phyloP scores from a whole-genome alignment of 164 flowering plant species.

The Nymphaea thermarum region DNA sequence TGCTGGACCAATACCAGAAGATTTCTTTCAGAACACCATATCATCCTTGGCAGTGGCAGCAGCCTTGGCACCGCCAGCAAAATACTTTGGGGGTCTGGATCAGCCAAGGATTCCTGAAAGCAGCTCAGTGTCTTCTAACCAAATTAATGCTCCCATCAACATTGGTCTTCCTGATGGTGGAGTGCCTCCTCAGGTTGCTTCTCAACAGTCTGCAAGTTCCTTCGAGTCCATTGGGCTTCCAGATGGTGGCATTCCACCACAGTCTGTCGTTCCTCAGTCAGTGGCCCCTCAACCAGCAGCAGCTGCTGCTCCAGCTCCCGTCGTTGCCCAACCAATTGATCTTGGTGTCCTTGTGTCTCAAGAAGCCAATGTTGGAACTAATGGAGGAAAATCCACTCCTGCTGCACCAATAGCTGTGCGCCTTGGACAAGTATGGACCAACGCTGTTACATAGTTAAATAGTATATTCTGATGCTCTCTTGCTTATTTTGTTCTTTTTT shows the following conservation, averaged over 20 bases:
- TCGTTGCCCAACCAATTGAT: conserved; percentile 75
- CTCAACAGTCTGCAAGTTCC: conserved; percentile 31
- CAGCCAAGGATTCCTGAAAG: conserved; percentile 9
- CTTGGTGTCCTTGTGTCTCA: conserved; percentile 73
- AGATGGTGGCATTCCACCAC: conserved; percentile 95
- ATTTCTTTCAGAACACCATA: conserved; percentile 91
- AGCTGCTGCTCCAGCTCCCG: conserved; percentile 16
- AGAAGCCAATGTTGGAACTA: conserved; percentile 24
- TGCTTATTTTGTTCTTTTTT: neutral
- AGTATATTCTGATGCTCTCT: neutral
- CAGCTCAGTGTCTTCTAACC: conserved; percentile 19
- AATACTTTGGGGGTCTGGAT: conserved; percentile 39
- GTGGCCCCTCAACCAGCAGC: conserved; percentile 23
- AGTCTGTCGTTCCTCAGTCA: conserved; percentile 14
- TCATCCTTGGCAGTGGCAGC: conserved; percentile 88
- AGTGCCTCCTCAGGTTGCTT: conserved; percentile 40
- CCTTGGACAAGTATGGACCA: conserved; percentile 69
- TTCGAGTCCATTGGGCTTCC: conserved; percentile 63
- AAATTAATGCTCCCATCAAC: conserved; percentile 19
- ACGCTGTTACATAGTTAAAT: neutral
- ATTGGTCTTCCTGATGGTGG: conserved; percentile 71
- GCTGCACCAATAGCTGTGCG: conserved; percentile 71
- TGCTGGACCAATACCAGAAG: conserved; percentile 90
- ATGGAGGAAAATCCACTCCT: conserved; percentile 30
- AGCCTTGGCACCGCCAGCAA: conserved; percentile 66